phyloP scores from a whole-genome alignment of 2,329 filamentous ascomycete species.

The Penicillium olsonii region DNA sequence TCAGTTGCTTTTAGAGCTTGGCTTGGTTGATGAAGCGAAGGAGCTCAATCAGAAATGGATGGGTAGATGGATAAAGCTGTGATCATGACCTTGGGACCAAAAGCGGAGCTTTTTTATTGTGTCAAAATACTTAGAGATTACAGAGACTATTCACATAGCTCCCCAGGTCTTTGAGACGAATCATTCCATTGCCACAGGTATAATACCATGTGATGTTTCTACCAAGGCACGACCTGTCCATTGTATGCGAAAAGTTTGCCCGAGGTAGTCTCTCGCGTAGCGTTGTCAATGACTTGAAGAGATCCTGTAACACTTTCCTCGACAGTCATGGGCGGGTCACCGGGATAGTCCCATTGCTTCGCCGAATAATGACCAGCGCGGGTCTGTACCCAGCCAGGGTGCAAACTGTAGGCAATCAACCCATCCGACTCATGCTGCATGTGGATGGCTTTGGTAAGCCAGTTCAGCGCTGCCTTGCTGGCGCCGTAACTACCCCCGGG shows the following conservation, averaged over 20 bases:
- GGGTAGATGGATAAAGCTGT: slow-evolving; percentile 62
- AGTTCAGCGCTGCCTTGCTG: slow-evolving; percentile 26
- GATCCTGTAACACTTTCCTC: slow-evolving; percentile 37
- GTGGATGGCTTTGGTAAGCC: slow-evolving; percentile 22
- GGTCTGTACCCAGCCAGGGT: slow-evolving; percentile 44
- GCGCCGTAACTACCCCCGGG: slow-evolving; percentile 25
- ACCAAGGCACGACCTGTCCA: slow-evolving; percentile 30
- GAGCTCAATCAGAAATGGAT: slow-evolving; percentile 65
- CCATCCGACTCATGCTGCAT: slow-evolving; percentile 23
- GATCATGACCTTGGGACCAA: not conserved
- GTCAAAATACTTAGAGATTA: too few species aligned
- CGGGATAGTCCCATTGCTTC: slow-evolving; percentile 32
- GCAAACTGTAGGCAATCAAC: slow-evolving; percentile 25
- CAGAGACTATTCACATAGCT: too few species aligned
- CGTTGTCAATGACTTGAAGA: slow-evolving; percentile 40
- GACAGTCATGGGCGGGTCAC: slow-evolving; percentile 29
- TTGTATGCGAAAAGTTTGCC: slow-evolving; percentile 39
- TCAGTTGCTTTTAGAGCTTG: slow-evolving; percentile 52
- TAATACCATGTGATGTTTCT: not conserved
- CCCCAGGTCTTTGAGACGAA: too few species aligned
- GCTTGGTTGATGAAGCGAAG: slow-evolving; percentile 70
- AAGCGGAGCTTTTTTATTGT: too few species aligned
- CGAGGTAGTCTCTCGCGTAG: slow-evolving; percentile 33
- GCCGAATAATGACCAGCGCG: slow-evolving; percentile 32
- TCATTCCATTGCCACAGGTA: too few species aligned